These are phyloP conservation scores for Acmispon strigosus DNA, from an alignment of 306 rosid species.

Conservation along the genomic window DNA sequence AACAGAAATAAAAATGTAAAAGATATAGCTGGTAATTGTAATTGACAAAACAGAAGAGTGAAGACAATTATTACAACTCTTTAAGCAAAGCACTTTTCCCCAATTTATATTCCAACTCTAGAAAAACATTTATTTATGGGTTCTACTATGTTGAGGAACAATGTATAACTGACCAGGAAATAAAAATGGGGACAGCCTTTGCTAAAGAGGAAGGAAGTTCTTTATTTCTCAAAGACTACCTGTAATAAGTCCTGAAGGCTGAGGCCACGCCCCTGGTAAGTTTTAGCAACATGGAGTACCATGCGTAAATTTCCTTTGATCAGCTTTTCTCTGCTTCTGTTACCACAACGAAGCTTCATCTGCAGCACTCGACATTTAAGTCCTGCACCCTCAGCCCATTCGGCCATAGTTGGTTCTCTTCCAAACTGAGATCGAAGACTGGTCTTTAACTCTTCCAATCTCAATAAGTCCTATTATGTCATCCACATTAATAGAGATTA, in stretches of 20 bases:
- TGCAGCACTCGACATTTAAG: slow-evolving; percentile 46
- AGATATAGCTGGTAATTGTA: slow-evolving; percentile 6
- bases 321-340: slow-evolving; percentile 65
- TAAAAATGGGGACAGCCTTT: background rate
- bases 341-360: slow-evolving; percentile 49
- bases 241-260: slow-evolving; percentile 80
- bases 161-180: background rate
- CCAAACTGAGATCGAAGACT: slow-evolving; percentile 79
- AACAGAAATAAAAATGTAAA: slow-evolving; percentile 20
- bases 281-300: slow-evolving; percentile 89
- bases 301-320: slow-evolving; percentile 73
- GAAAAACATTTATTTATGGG: background rate
- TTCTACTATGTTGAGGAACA: background rate
- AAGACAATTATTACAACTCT: background rate
- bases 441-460: slow-evolving; percentile 55
- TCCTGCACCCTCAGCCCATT: slow-evolving; percentile 86
- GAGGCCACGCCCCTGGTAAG: slow-evolving; percentile 84
- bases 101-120: slow-evolving; percentile 5
- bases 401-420: slow-evolving; percentile 75
- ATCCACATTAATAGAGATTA: slow-evolving; percentile 20
- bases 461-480: slow-evolving; percentile 57
- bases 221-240: slow-evolving; percentile 40
- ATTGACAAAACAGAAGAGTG: slow-evolving; percentile 1
- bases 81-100: background rate
- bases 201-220: background rate